phyloP scores from a whole-genome alignment of 1,284 basidiomycete genomes.

The Trametes versicolor region DNA sequence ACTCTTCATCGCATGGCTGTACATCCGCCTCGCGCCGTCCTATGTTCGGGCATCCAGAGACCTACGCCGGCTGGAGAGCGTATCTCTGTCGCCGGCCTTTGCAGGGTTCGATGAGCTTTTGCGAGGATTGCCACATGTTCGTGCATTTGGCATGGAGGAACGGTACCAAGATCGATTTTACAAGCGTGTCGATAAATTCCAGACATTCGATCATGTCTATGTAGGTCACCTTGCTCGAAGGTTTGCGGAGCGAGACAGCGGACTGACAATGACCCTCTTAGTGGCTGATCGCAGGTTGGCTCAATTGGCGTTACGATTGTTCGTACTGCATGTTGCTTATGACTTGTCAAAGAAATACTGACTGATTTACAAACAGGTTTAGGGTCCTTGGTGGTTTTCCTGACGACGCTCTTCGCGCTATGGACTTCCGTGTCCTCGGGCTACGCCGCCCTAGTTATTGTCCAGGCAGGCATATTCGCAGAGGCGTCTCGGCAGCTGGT shows the following conservation, averaged over 20 bases:
- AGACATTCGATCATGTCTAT: constrained; percentile 77
- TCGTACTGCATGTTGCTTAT: constrained; percentile 31
- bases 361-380: constrained; percentile 54
- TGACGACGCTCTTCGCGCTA: constrained; percentile 79
- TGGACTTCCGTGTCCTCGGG: constrained; percentile 74
- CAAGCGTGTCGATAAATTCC: constrained; percentile 79
- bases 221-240: constrained; percentile 49
- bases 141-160: constrained; percentile 85
- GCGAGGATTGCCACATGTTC: constrained; percentile 78
- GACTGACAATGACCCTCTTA: constrained; percentile 41
- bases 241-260: not conserved
- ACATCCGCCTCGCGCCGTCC: constrained; percentile 74
- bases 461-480: constrained; percentile 76
- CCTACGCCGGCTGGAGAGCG: constrained; percentile 75
- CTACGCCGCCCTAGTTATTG: constrained; percentile 83
- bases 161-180: constrained; percentile 81
- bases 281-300: constrained; percentile 76
- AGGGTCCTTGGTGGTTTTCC: constrained; percentile 79
- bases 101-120: constrained; percentile 84
- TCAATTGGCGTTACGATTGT: constrained; percentile 81
- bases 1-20: constrained; percentile 74
- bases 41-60: constrained; percentile 79
- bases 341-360: not conserved
- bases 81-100: constrained; percentile 75
- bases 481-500: constrained; percentile 76